Base-by-base conservation (phyloP, 345 rosid genomes). In the Odontarrhena argentea region DNA sequence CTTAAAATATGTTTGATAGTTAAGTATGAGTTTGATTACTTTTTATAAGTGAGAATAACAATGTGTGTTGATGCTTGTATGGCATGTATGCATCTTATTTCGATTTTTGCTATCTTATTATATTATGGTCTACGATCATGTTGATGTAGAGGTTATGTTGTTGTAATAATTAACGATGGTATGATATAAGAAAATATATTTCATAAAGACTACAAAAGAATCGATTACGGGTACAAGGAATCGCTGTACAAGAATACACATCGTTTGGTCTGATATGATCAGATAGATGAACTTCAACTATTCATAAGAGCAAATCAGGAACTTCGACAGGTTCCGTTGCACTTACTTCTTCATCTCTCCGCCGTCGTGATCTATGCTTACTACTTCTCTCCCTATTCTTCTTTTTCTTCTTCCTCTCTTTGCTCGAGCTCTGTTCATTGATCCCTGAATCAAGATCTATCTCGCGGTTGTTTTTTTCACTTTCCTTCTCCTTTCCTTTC, bases 241-340 rank as follows among this genome's bases (percentile, higher is more conserved):
- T 54, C 45, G 54, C 56, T 43, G 44, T 37, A 73, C 72, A 73
- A 44, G 30, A 44, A 12, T 44, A 66, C 55, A 67, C 44, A 18
- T 18, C 49, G 56, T 7, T 6, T 13, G 43, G 64, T 60, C 43
- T 49, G 44, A 50, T 68, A 32, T 32, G 36, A 32, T 3, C 59
- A 22, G 56, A 58, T 14, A 41, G 55, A 7, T 51, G 24, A 50
- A 49, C 65, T 52, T 45, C 53, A 51, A 57, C 26, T 34, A 38
- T 41, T 66, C 69, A 94, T 57, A 87, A 77, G 55, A 94, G 97
- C 32, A 88, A 83, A 86, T 91, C 99, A 37, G 88, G 95, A 68
- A 87, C 75, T 14, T 76, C 84, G 1, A 73, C 53, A 18, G 82
- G 67, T 55, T 85, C 81, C 13, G 78, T 37, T 62, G 42, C 71